Evolutionary conservation across 192 early-diverging fungal genomes (phyloP).

Genomic region (Pilobolus umbonatus): DNA sequence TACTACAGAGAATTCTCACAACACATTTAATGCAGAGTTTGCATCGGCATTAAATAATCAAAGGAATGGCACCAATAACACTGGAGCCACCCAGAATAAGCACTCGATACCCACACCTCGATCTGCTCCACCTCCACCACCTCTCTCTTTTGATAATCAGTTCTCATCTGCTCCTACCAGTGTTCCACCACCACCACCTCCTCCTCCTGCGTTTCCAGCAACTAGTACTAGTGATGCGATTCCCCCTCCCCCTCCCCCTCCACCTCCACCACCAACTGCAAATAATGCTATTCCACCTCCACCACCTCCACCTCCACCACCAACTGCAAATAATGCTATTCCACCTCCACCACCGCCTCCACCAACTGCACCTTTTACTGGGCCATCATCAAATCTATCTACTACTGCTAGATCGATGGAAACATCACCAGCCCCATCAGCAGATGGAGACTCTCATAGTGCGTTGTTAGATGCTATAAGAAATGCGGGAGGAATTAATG

Average conservation of each 20-base stretch:
- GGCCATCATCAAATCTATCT: slow-evolving; percentile 11
- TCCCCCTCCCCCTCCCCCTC: slow-evolving; percentile 31
- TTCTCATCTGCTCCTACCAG: background rate
- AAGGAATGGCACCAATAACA: slow-evolving; percentile 11
- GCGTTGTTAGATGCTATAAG: slow-evolving; percentile 48
- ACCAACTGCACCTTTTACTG: background rate
- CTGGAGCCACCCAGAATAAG: slow-evolving; percentile 6
- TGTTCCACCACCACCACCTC: slow-evolving; percentile 11
- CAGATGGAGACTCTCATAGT: slow-evolving; percentile 18
- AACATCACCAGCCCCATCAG: background rate
- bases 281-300: slow-evolving; percentile 29
- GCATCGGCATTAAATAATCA: no score
- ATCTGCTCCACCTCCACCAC: slow-evolving; percentile 26
- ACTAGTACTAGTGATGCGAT: slow-evolving; percentile 16
- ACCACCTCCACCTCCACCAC: slow-evolving; percentile 31
- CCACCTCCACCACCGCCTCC: slow-evolving; percentile 27
- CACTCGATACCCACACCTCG: slow-evolving; percentile 29
- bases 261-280: slow-evolving; percentile 12
- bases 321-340: background rate
- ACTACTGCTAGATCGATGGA: background rate
- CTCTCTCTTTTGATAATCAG: slow-evolving; percentile 29
- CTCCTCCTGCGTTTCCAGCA: slow-evolving; percentile 18
- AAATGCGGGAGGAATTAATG: slow-evolving; percentile 40
- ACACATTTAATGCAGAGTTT: no score
- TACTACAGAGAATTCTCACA: no score